phyloP scores from a whole-genome alignment of 2,329 filamentous ascomycete genomes.

The Phyllosticta ampelicida region DNA sequence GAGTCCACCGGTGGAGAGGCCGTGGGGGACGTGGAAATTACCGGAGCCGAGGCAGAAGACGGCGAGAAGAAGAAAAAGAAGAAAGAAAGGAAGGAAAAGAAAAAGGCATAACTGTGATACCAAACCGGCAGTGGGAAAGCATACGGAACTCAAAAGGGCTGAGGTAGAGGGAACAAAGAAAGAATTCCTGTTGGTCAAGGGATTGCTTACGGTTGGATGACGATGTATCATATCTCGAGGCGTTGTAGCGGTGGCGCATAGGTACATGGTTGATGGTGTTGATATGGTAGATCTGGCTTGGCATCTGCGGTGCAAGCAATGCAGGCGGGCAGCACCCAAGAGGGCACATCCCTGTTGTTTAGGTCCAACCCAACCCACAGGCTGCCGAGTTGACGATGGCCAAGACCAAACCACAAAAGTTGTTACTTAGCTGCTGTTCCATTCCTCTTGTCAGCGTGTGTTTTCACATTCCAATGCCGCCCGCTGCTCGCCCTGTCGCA shows the following conservation, averaged over 20 bases:
- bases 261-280: background rate
- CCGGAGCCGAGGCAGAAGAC: constrained; percentile 7
- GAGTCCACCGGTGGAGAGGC: constrained; percentile 6
- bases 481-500: background rate
- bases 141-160: background rate
- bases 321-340: background rate
- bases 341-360: constrained; percentile 9
- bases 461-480: background rate
- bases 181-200: background rate
- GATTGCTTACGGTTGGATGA: constrained; percentile 1
- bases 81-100: constrained; percentile 26
- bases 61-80: constrained; percentile 17
- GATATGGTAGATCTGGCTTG: constrained; percentile 7
- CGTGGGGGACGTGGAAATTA: constrained; percentile 11
- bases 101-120: constrained; percentile 20
- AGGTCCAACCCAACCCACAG: background rate
- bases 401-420: background rate
- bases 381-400: background rate
- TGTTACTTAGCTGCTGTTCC: background rate
- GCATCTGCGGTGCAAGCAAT: constrained; percentile 10
- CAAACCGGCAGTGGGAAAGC: no score
- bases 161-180: background rate
- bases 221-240: background rate
- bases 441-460: background rate
- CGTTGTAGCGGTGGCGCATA: background rate